phyloP scores from a whole-genome alignment of 306 rosid species.

The Gynostemma pentaphyllum region DNA sequence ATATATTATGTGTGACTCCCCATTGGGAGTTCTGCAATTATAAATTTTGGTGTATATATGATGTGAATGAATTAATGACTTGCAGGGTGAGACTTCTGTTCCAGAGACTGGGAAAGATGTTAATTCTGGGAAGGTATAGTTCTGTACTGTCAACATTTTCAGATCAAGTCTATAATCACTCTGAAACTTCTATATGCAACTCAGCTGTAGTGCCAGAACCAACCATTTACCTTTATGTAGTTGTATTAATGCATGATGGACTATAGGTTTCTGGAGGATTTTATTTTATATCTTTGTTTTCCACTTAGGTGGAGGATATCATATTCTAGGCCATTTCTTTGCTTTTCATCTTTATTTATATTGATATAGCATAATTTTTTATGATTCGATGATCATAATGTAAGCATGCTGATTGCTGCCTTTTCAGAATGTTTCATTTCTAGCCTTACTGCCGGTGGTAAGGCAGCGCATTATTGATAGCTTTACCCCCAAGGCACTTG shows the following conservation, averaged over 20 bases:
- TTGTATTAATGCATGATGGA: too few species aligned
- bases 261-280: too few species aligned
- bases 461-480: conserved; percentile 75
- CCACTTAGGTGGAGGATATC: background rate
- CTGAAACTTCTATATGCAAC: background rate
- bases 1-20: background rate
- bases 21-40: background rate
- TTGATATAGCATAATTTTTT: background rate
- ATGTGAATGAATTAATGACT: conserved; percentile 19
- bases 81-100: conserved; percentile 74
- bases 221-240: too few species aligned
- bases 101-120: conserved; percentile 67
- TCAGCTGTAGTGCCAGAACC: too few species aligned
- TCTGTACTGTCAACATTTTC: background rate
- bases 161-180: conserved; percentile 3
- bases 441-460: conserved; percentile 64
- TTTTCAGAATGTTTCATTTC: conserved; percentile 69
- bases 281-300: background rate
- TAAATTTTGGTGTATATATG: conserved; percentile 9
- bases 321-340: background rate
- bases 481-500: conserved; percentile 60
- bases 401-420: conserved; percentile 18
- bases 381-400: conserved; percentile 5
- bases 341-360: conserved; percentile 1
- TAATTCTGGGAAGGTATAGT: conserved; percentile 49